Evolutionary conservation across 495 filamentous ascomycete species (phyloP), one percentile per base, ranked within the genome.

Genomic region (Penicillium taxi): DNA sequence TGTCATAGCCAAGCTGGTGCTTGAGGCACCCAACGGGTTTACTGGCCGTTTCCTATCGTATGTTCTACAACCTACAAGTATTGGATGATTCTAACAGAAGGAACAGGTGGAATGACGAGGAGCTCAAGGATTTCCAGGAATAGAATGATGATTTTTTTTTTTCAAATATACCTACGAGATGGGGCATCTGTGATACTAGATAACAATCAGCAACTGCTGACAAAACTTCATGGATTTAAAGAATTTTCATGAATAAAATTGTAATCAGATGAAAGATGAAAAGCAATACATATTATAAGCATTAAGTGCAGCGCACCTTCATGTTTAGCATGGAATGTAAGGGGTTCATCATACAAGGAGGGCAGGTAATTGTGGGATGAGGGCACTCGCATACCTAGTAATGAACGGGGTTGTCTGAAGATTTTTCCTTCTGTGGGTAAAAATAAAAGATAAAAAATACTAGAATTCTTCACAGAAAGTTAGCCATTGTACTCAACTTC

Each of bases 221-320:
- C 37, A 40, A 27, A 49, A 44, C 26, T 11, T 31, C 27, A 55
- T 54, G 49, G 33, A 45, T n/a, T n/a, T 48, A 37, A 45, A 24
- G 44, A 33, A 32, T 25, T 26, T 39, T 31, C 27, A 47, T 25
- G 24, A 26, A 31, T 31, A 26, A 42, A 51, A 34, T 43, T 51
- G 48, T 47, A 53, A 56, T 94, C 86, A 94, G 86, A 69, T 73
- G 86, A 91, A 89, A 91, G 86, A 90, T 91, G 86, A 93, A 93
- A 93, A 91, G 81, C 70, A 73, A 65, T 76, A 81, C 68, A 76
- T 74, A 72, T 69, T 61, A 66, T 70, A 77, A 84, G 79, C 79
- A 88, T 79, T 71, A 74, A 65, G 54, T 58, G 60, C 53, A 66
- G 55, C 42, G 42, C 64, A 65, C 63, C 76, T 82, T 94, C 84